Evolutionary conservation across 2,329 filamentous ascomycete species (phyloP).

Genomic region (Metarhizium guizhouense): DNA sequence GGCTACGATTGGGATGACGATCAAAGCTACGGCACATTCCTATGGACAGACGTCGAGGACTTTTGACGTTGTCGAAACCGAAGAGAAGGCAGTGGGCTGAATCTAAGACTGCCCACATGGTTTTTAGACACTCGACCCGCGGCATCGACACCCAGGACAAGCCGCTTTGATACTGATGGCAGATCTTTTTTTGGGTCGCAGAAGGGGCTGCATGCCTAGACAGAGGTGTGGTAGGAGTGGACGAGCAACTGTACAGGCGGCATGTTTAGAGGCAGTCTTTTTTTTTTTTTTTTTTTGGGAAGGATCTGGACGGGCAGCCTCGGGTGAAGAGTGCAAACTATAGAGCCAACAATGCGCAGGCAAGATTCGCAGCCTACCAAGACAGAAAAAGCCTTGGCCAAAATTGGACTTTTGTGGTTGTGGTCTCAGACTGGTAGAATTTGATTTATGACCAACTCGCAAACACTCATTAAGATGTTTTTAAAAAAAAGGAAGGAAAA

Average conservation of each 20-base stretch:
- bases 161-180: not conserved
- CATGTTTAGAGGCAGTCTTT: not conserved
- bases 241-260: not conserved
- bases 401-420: no score
- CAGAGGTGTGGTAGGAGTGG: not conserved
- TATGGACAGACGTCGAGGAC: not conserved
- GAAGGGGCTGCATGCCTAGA: not conserved
- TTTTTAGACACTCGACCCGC: not conserved
- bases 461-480: not conserved
- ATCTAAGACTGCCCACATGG: not conserved
- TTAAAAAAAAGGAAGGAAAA: not conserved
- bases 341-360: no score
- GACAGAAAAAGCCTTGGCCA: not conserved
- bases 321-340: no score
- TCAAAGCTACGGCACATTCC: not conserved
- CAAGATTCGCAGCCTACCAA: no score
- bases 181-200: not conserved
- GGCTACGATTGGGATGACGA: not conserved
- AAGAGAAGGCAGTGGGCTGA: not conserved
- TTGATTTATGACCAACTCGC: not conserved
- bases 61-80: not conserved
- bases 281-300: no score
- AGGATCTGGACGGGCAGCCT: not conserved
- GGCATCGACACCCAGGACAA: not conserved
- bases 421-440: not conserved